Evolutionary conservation across 192 early-diverging fungal species (phyloP).

Genomic region (Chytriomyces sp.): DNA sequence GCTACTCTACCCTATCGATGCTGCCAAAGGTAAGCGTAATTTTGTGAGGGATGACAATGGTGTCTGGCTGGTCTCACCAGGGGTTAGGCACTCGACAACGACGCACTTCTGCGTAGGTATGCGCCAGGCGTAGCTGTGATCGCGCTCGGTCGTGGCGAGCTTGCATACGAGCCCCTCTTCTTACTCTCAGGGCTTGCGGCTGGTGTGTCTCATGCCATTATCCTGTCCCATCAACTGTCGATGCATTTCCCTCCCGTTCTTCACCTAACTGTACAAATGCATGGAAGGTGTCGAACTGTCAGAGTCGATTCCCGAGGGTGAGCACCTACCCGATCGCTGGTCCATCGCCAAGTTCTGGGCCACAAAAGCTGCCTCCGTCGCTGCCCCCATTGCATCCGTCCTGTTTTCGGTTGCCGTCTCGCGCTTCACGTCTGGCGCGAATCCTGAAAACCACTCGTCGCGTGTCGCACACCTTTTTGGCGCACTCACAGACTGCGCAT

Average conservation of each 20-base stretch:
- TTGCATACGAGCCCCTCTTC: conserved; percentile 24
- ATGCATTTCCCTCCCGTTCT: no score
- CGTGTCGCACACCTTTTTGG: conserved; percentile 3
- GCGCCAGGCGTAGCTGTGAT: conserved; percentile 8
- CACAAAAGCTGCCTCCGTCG: conserved; percentile 3
- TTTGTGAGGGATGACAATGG: background rate
- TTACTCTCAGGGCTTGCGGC: conserved; percentile 21
- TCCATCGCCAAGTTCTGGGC: conserved; percentile 19
- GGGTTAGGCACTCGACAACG: background rate
- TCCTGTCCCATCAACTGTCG: no score
- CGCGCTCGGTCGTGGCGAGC: conserved; percentile 12
- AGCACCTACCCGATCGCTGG: conserved; percentile 9
- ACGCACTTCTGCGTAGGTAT: background rate
- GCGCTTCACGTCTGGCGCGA: background rate
- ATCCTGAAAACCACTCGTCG: background rate
- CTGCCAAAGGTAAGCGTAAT: conserved; percentile 15
- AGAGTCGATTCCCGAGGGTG: conserved; percentile 13
- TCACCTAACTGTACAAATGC: no score
- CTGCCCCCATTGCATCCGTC: conserved; percentile 6
- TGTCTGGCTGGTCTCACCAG: background rate
- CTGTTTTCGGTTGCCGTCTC: background rate
- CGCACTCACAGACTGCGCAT: conserved; percentile 11
- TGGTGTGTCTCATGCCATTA: no score
- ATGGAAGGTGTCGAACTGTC: no score
- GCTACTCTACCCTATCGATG: conserved; percentile 33